phyloP scores from a whole-genome alignment of 1,284 basidiomycete species.

The Ceratobasidium sp. region DNA sequence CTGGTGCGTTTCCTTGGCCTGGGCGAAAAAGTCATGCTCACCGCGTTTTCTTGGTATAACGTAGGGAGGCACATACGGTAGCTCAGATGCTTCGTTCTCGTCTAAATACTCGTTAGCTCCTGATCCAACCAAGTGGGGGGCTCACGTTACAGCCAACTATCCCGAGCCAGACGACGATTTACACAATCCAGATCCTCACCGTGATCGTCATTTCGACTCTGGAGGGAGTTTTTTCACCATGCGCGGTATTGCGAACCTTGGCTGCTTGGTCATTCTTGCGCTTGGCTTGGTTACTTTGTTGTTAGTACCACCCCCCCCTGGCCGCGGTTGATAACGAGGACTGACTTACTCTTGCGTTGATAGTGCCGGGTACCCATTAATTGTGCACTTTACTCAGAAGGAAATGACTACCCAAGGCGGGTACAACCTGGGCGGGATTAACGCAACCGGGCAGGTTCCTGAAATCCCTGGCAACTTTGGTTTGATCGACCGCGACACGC shows the following conservation, averaged over 20 bases:
- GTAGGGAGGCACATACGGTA: constrained; percentile 6
- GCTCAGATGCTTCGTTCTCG: constrained; percentile 21
- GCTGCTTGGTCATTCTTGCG: constrained; percentile 45
- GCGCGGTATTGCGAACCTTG: constrained; percentile 52
- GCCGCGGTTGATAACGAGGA: too few species aligned
- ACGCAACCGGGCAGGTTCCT: constrained; percentile 71
- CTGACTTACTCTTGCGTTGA: too few species aligned
- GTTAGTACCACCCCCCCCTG: too few species aligned
- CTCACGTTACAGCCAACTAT: constrained; percentile 45
- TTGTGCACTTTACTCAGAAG: constrained; percentile 46
- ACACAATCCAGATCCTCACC: constrained; percentile 50
- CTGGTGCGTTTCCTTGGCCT: constrained; percentile 28
- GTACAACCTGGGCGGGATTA: constrained; percentile 60
- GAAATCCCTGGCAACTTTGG: constrained; percentile 67
- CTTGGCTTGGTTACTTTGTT: constrained; percentile 48
- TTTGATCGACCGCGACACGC: constrained; percentile 78
- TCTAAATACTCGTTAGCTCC: constrained; percentile 50
- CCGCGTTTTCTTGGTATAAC: not conserved
- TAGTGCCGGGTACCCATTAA: constrained; percentile 49
- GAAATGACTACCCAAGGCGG: constrained; percentile 15
- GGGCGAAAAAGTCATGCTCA: not conserved
- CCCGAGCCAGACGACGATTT: constrained; percentile 50
- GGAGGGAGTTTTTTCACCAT: constrained; percentile 49
- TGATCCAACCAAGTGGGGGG: constrained; percentile 52
- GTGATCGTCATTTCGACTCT: constrained; percentile 47